phyloP scores from a whole-genome alignment of 2,329 filamentous ascomycete species.

The Neoascochyta sp. region DNA sequence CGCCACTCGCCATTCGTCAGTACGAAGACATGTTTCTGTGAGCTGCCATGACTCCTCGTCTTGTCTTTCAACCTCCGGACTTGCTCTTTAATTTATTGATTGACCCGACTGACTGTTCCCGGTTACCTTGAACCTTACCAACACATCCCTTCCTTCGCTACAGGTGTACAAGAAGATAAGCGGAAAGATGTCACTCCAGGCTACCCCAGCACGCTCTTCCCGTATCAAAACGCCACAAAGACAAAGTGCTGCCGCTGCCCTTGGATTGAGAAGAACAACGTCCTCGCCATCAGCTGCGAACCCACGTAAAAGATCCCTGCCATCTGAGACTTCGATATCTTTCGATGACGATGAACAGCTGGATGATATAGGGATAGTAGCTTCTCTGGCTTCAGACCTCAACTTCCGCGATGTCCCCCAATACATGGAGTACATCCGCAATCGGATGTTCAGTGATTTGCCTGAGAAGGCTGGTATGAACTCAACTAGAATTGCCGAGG shows the following conservation, averaged over 20 bases:
- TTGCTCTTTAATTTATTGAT: too few species aligned
- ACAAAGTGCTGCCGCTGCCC: constrained; percentile 19
- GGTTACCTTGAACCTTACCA: too few species aligned
- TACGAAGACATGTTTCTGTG: constrained; percentile 14
- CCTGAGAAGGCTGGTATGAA: constrained; percentile 61
- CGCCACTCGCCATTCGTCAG: constrained; percentile 23
- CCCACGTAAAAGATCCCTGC: constrained; percentile 34
- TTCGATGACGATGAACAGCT: constrained; percentile 45
- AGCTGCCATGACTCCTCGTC: constrained; percentile 14
- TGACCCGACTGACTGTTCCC: too few species aligned
- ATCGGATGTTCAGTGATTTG: constrained; percentile 61
- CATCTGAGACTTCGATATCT: constrained; percentile 25
- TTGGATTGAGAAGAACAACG: constrained; percentile 29
- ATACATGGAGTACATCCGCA: constrained; percentile 59
- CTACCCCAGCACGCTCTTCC: constrained; percentile 30
- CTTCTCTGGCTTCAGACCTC: constrained; percentile 54
- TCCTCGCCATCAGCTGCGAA: constrained; percentile 39
- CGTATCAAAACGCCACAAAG: constrained; percentile 27
- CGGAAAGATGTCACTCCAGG: constrained; percentile 29
- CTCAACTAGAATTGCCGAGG: constrained; percentile 59
- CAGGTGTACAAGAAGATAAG: not conserved
- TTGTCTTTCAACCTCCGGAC: too few species aligned
- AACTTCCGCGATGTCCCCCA: constrained; percentile 61
- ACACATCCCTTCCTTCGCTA: too few species aligned
- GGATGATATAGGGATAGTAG: constrained; percentile 58